Conservation (phyloP, 441 rosid genomes). For the Flueggea neowawraea region DNA sequence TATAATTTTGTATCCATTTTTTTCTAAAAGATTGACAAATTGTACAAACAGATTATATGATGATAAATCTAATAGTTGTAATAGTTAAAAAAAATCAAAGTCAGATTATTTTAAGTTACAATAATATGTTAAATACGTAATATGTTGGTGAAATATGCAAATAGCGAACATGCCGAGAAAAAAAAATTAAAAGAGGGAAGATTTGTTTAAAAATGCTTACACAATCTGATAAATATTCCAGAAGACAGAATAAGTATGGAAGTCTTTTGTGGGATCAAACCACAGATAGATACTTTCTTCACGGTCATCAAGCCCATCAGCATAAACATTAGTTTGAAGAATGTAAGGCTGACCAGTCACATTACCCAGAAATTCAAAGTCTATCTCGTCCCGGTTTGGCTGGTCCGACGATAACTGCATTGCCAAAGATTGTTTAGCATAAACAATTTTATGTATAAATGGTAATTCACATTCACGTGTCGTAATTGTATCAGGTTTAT, state of each 20-base stretch:
- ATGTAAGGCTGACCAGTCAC: conserved; percentile 64
- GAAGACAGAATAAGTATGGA: conserved; percentile 68
- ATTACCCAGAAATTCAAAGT: conserved; percentile 76
- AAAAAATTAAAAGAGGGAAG: neutral
- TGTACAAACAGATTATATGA: neutral
- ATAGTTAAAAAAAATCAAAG: too few species aligned
- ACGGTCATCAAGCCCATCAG: conserved; percentile 61
- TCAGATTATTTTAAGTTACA: too few species aligned
- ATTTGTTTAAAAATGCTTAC: conserved; percentile 40
- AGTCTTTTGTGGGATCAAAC: conserved; percentile 79
- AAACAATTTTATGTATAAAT: too few species aligned
- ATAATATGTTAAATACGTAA: neutral
- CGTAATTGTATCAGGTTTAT: too few species aligned
- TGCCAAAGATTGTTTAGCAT: neutral
- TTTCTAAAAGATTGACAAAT: neutral
- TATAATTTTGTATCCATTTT: too few species aligned
- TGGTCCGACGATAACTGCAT: conserved; percentile 68
- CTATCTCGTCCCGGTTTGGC: conserved; percentile 76
- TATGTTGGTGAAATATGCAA: too few species aligned
- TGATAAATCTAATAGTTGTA: too few species aligned
- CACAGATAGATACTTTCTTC: conserved; percentile 80
- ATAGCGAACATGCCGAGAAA: neutral
- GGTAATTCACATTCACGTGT: neutral
- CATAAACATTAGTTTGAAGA: conserved; percentile 73
- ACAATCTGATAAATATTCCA: conserved; percentile 89